phyloP scores from a whole-genome alignment of 257 asterid genomes.

The Capsicum baccatum region DNA sequence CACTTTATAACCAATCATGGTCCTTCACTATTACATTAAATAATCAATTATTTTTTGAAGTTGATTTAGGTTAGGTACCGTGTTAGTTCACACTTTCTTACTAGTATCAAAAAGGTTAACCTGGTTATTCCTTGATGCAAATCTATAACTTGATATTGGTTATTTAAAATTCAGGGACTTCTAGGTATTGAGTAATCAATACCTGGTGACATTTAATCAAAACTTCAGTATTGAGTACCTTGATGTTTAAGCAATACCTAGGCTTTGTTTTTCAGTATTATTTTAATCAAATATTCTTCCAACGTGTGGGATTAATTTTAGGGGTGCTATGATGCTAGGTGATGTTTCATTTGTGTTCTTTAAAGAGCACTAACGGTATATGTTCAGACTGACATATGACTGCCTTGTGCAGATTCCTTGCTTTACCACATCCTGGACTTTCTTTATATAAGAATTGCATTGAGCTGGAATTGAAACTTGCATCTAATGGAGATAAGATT shows the following conservation, averaged over 20 bases:
- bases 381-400: neutral
- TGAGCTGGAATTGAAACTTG: constrained; percentile 74
- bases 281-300: constrained; percentile 16
- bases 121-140: neutral
- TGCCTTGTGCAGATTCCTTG: constrained; percentile 64
- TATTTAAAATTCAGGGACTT: neutral
- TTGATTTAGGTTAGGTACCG: neutral
- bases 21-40: neutral
- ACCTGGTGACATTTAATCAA: too few relatives aligned
- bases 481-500: constrained; percentile 60
- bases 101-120: neutral
- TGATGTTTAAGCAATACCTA: too few relatives aligned
- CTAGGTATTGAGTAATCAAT: neutral
- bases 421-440: constrained; percentile 90
- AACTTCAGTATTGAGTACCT: neutral
- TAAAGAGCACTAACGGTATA: neutral
- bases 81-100: neutral
- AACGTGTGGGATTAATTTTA: neutral
- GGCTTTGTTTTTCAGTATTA: constrained; percentile 5
- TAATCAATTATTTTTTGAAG: constrained; percentile 3
- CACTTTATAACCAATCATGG: neutral
- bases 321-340: constrained; percentile 8
- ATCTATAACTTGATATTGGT: neutral
- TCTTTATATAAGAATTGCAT: constrained; percentile 63
- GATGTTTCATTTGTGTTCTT: constrained; percentile 18